Percentiles rank a stretch among this genome's conserved stretches.
Evolutionary conservation across 2,329 filamentous ascomycete species (phyloP).

Genomic region (Hymenoscyphus scutula): DNA sequence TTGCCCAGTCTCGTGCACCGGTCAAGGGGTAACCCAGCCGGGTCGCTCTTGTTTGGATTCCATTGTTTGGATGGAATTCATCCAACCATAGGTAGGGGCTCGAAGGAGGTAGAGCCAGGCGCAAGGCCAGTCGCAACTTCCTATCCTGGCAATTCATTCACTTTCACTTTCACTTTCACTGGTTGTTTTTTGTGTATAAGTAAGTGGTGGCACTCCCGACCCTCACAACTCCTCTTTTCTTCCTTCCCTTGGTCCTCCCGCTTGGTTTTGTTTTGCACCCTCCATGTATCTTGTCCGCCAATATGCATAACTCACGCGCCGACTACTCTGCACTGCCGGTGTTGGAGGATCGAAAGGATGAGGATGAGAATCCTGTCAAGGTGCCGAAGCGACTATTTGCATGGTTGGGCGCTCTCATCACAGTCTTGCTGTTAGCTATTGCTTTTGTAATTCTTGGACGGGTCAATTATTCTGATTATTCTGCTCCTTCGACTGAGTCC

Average conservation of each 20-base stretch:
- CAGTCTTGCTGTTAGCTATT: conserved; percentile 9
- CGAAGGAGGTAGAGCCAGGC: too few relatives aligned
- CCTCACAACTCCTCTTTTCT: background rate
- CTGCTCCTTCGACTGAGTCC: background rate
- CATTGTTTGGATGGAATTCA: background rate
- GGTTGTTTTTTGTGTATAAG: background rate
- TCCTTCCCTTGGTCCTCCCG: conserved; percentile 3
- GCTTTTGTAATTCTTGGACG: conserved; percentile 1
- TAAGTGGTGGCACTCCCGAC: background rate
- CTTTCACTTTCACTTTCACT: too few relatives aligned
- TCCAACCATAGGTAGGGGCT: background rate
- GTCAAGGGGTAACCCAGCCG: background rate
- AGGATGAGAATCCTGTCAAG: conserved; percentile 6
- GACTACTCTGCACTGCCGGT: conserved; percentile 15
- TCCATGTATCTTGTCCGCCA: conserved; percentile 1
- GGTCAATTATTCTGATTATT: background rate
- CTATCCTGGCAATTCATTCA: background rate
- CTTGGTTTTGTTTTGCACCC: conserved; percentile 7
- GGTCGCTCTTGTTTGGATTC: background rate
- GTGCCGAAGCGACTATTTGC: conserved; percentile 11
- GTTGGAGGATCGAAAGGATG: conserved; percentile 15
- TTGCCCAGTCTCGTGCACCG: background rate
- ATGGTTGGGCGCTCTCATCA: conserved; percentile 6
- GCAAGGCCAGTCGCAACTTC: conserved; percentile 11
- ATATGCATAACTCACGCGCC: conserved; percentile 17